Evolutionary conservation across 495 filamentous ascomycete species (phyloP), one percentile per base, ranked within the genome.

Genomic region (Neurospora africana): DNA sequence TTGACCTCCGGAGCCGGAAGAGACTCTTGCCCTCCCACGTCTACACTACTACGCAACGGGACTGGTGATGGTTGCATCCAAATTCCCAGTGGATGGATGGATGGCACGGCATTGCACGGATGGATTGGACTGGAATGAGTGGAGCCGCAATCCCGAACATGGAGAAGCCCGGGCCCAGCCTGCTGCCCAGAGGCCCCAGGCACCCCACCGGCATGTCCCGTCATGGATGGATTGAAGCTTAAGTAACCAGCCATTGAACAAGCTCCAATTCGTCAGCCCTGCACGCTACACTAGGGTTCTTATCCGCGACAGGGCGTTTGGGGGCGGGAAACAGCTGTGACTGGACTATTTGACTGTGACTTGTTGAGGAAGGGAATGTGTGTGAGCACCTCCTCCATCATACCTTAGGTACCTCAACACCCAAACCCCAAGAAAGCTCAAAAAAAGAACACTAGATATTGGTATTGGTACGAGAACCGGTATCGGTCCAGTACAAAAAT

Each of bases 201-300:
- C 53, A 61, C 23, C 53, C 23, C 53, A 61, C 53, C 5, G 53
- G 13, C 13, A 4, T 61, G 53, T 61, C 53, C 53, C 53, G 53
- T 61, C 53, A 13, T 30, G 23, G 38, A n/a, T 68, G 36, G 71
- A 68, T 38, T 21, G 61, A 27, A 68, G 71, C 30, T 61, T 30
- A 38, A 37, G 37, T 69, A 33, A 13, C 68, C 27, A 41, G 17
- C 71, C 71, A 72, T 37, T 72, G 11, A 72, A 72, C 41, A 39
- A 19, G 38, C 65, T 13, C 61, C 65, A 47, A 72, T 72, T 72
- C 71, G 71, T 72, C 71, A 72, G 37, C 33, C 65, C 71, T 69
- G 71, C 37, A 72, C n/a, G 38, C 33, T 40, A 30, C n/a, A 40
- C 40, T 43, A 30, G 65, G 23, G 38, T 44, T 69, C 40, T 35